Base-by-base conservation (phyloP, 805 yeast species). In the Ogataea glucozyma region DNA sequence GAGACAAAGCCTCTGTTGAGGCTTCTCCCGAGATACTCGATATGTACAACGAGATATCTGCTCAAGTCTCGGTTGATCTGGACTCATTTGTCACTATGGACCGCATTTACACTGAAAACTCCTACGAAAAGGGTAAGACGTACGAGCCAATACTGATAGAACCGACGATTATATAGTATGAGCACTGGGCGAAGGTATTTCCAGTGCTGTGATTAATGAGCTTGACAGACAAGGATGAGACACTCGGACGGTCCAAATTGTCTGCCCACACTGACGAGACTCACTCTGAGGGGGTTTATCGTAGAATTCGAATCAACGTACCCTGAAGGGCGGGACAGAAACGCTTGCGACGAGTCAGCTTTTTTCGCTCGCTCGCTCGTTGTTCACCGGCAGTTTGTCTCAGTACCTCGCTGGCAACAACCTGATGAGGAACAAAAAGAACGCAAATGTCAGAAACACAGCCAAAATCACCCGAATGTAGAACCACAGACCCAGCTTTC, bases 391-490 rank as follows among this genome's bases (percentile, higher is more conserved):
- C n/a, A n/a, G n/a, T n/a, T n/a, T n/a, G n/a, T n/a, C n/a, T n/a
- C n/a, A 48, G 21, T 67, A 76, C 5, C 65, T 73, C 6, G 62
- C 65, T 4, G 66, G 66, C 6, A 62, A 54, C 29, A 63, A 35
- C 33, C 66, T 51, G 13, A 63, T 58, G 14, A 63, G 43, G 7
- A 61, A 44, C 16, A 62, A 24, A 16, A 61, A 46, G 26, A 62
- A 48, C 12, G 56, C 18, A 44, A 62, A 63, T 1, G 59, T 41
- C 1, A 58, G 27, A 10, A 60, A 40, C 5, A 61, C 52, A n/a
- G 40, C 42, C 3, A 43, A 46, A 27, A 52, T 43, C 8, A 64
- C 49, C 23, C 65, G 31, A 14, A 64, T 48, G 41, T 64, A 65
- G 46, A 65, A 64, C 64, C 63, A 61, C 17, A 58, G 34, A 8